Evolutionary conservation across 2,329 filamentous ascomycete species (phyloP).

Genomic region (Chrysoporthe cubensis): DNA sequence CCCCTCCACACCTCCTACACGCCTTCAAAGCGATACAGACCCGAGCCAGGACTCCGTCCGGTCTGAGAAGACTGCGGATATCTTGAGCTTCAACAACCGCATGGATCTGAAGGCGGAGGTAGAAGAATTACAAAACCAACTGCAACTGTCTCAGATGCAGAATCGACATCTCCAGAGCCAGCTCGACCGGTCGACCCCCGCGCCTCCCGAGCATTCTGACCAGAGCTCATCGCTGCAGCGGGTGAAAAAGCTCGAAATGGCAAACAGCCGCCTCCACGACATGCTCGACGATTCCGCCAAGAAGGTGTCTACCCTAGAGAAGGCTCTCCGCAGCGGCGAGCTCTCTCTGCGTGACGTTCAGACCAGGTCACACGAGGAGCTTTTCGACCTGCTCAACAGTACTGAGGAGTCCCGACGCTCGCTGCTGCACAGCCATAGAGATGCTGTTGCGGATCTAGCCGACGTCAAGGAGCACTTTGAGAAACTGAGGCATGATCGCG

Average conservation of each 20-base stretch:
- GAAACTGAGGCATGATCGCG: conserved; percentile 80
- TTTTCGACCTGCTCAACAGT: conserved; percentile 88
- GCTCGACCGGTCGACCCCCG: conserved; percentile 70
- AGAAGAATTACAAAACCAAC: conserved; percentile 89
- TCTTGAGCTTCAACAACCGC: conserved; percentile 80
- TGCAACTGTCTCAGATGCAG: conserved; percentile 93
- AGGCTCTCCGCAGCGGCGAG: conserved; percentile 83
- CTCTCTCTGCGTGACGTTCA: conserved; percentile 89
- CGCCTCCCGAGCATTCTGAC: conserved; percentile 65
- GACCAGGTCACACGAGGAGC: conserved; percentile 90
- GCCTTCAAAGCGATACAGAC: conserved; percentile 59
- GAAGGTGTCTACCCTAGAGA: conserved; percentile 88
- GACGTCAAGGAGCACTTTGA: conserved; percentile 89
- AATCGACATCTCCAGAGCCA: conserved; percentile 91
- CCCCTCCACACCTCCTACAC: conserved; percentile 76
- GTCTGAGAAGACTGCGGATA: conserved; percentile 85
- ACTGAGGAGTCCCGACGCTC: conserved; percentile 88
- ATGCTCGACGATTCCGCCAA: conserved; percentile 92
- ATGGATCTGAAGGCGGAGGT: conserved; percentile 91
- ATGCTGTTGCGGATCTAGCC: conserved; percentile 80
- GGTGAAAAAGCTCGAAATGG: conserved; percentile 88
- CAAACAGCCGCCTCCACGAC: conserved; percentile 88
- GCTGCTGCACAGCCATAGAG: conserved; percentile 82
- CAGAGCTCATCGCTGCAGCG: conserved; percentile 80
- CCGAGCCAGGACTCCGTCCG: conserved; percentile 71